Base-by-base conservation (phyloP, 2,329 filamentous ascomycete species). In the Fusarium sp. region DNA sequence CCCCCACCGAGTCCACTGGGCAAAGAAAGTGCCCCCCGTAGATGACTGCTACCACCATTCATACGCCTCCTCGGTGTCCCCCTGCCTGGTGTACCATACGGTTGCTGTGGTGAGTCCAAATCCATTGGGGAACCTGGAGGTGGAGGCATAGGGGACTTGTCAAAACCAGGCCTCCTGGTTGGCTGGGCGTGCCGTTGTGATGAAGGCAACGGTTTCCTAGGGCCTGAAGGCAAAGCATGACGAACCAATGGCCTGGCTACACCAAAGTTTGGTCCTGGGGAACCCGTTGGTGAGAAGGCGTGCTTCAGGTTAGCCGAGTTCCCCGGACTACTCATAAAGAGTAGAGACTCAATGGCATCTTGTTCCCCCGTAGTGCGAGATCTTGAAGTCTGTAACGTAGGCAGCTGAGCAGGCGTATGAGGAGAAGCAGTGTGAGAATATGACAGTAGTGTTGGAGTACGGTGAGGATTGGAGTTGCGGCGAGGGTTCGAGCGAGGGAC, bases 251-350 rank as follows among this genome's bases (percentile, higher is more conserved):
- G 72, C 31, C 74, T 77, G 16, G 67, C 61, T 11, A 71, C 64
- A 1, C 59, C 69, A 8, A 67, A 18, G 22, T 77, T 76, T 3
- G 80, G 79, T 5, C 77, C 82, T 18, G 85, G 79, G 3, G 85
- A 85, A 13, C 80, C 80, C 0, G 83, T 79, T 0, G 85, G 83
- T 1, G 88, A 86, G 67, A 90, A 90, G 11, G 83, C 80, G 69
- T 89, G 88, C 72, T 90, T 90, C 76, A 92, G 82, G 69, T 90
- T 91, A 48, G 89, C 86, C 52, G 92, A 92, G 81, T 94, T 93
- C 18, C 92, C 92, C 0, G 93, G 93, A 72, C 92, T 94, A 78
- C 93, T 95, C 91, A 97, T 93, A 79, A 95, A 95, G 29, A 96
- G 85, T 27, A 97, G 83, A 1, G 93, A 93, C 79, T 95, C 94